A percentile compares a stretch with the other conserved stretches of the same genome.
Conservation (phyloP, 106 monocot genomes). For the Dendrobium officinale region DNA sequence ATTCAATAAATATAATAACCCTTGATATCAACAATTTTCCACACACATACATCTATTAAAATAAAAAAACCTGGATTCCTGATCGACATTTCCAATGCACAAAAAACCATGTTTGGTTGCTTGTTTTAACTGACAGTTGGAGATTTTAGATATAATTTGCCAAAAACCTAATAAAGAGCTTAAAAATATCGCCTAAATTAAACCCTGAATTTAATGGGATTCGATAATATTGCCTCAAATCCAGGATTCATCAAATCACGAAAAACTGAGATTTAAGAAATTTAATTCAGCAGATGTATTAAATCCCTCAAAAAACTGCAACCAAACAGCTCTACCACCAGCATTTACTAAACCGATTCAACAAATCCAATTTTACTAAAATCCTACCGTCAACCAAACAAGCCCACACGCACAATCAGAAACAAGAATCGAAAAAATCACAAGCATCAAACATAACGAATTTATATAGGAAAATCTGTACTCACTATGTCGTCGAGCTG, state of each 20-base stretch:
- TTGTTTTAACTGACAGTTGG: too few species aligned
- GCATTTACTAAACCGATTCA: neutral
- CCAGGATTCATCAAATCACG: too few species aligned
- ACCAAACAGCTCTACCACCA: too few species aligned
- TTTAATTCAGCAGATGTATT: too few species aligned
- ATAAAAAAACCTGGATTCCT: neutral
- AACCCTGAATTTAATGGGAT: too few species aligned
- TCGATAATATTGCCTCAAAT: too few species aligned
- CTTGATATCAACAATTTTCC: neutral
- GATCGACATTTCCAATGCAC: neutral
- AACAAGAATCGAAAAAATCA: neutral
- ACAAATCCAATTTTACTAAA: neutral
- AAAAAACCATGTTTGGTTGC: neutral
- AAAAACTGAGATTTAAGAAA: too few species aligned
- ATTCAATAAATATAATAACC: neutral
- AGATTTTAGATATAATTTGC: too few species aligned
- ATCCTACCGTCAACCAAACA: neutral
- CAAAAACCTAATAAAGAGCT: too few species aligned
- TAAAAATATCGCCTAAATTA: too few species aligned
- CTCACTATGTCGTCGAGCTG: slow-evolving; percentile 80
- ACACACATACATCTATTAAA: neutral
- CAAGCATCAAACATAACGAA: neutral
- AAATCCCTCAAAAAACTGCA: too few species aligned
- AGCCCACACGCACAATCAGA: neutral
- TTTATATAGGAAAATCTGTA: neutral